phyloP scores from a whole-genome alignment of 2,329 filamentous ascomycete genomes.

The Aspergillus alliaceus region DNA sequence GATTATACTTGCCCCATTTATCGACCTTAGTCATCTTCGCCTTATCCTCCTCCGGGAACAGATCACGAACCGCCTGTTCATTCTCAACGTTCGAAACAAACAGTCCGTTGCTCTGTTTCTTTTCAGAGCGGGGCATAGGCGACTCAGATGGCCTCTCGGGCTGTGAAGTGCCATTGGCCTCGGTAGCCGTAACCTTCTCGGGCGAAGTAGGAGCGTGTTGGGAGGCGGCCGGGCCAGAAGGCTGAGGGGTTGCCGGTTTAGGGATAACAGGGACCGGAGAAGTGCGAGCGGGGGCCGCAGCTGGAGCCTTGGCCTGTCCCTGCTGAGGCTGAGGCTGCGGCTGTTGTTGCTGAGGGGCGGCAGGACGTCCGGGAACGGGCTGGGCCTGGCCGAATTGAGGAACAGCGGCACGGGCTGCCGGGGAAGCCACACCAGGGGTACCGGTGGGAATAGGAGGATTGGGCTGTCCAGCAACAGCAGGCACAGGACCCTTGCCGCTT shows the following conservation, averaged over 20 bases:
- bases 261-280: slow-evolving; percentile 46
- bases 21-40: slow-evolving; percentile 76
- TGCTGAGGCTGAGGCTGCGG: slow-evolving; percentile 29
- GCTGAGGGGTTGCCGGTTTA: slow-evolving; percentile 40
- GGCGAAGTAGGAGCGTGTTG: slow-evolving; percentile 45
- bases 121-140: slow-evolving; percentile 59
- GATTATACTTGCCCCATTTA: slow-evolving; percentile 66
- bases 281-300: slow-evolving; percentile 29
- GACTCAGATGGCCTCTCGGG: slow-evolving; percentile 43
- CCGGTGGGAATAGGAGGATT: slow-evolving; percentile 21
- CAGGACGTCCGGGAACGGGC: slow-evolving; percentile 28
- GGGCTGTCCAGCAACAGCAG: slow-evolving; percentile 28
- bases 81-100: slow-evolving; percentile 86
- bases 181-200: slow-evolving; percentile 52
- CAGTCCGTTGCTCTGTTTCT: slow-evolving; percentile 74
- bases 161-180: slow-evolving; percentile 53
- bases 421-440: slow-evolving; percentile 33
- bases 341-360: slow-evolving; percentile 28
- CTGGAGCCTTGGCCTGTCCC: slow-evolving; percentile 30
- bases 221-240: slow-evolving; percentile 37
- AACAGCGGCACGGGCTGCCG: slow-evolving; percentile 36
- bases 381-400: slow-evolving; percentile 45
- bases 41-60: slow-evolving; percentile 82
- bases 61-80: slow-evolving; percentile 76
- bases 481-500: slow-evolving; percentile 69